phyloP scores from a whole-genome alignment of 2,329 filamentous ascomycete genomes.

The Paracamarosporium sp. region DNA sequence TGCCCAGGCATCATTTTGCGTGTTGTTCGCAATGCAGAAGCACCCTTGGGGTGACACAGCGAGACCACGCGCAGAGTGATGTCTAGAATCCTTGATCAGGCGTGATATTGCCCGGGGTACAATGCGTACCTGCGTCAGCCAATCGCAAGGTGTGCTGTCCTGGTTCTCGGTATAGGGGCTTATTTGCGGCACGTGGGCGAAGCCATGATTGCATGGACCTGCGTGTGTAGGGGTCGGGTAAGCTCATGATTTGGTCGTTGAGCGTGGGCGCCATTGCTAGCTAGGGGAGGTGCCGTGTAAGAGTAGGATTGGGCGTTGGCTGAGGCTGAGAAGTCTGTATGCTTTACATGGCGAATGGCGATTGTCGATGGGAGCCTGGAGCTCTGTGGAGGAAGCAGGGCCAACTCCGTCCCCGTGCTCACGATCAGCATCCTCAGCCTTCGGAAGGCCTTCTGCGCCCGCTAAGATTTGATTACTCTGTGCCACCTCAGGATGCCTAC shows the following conservation, averaged over 20 bases:
- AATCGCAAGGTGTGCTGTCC: conserved; percentile 4
- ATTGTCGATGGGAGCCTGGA: neutral
- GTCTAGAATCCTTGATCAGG: neutral
- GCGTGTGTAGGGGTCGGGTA: neutral
- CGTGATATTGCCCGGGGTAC: neutral
- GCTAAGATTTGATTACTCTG: neutral
- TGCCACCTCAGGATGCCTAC: neutral
- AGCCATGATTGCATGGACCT: neutral
- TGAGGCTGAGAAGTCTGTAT: neutral
- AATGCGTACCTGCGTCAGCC: conserved; percentile 6
- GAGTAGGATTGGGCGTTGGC: conserved; percentile 9
- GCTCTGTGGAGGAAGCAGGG: too few relatives aligned
- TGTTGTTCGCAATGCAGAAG: too few relatives aligned
- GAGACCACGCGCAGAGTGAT: neutral
- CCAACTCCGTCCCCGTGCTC: neutral
- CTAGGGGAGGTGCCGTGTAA: conserved; percentile 2
- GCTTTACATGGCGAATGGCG: neutral
- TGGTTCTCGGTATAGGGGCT: conserved; percentile 10
- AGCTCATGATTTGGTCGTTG: conserved; percentile 2
- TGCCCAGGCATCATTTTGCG: neutral
- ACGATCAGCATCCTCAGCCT: neutral
- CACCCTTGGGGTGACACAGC: neutral
- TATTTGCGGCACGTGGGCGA: conserved; percentile 20
- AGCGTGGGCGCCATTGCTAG: neutral
- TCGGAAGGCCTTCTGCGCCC: neutral